These are phyloP conservation scores for Tricholoma saponaceum DNA, from an alignment of 768 basidiomycete genomes.

Conservation along the genomic window DNA sequence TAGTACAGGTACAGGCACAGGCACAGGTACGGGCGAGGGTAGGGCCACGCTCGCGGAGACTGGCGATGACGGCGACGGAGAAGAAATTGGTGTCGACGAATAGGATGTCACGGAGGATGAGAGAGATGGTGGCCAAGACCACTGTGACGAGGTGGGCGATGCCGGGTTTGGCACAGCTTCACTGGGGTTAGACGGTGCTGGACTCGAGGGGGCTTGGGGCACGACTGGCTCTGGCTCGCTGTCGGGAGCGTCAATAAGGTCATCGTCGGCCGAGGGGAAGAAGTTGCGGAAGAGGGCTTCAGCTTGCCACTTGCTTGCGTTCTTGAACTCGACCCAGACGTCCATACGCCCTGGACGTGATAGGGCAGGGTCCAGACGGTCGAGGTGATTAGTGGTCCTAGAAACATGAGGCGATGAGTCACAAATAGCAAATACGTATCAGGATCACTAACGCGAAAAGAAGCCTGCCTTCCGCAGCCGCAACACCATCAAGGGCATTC, in stretches of 20 bases:
- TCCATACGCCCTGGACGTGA: constrained; percentile 93
- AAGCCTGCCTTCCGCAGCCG: constrained; percentile 82
- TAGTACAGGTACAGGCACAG: no score
- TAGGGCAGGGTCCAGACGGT: constrained; percentile 84
- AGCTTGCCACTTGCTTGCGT: constrained; percentile 81
- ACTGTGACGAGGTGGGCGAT: constrained; percentile 27
- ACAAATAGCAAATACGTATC: constrained; percentile 13
- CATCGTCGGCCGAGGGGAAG: constrained; percentile 73
- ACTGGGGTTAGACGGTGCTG: neutral
- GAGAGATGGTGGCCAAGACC: constrained; percentile 6
- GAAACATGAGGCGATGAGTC: constrained; percentile 1
- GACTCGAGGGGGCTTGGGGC: constrained; percentile 5
- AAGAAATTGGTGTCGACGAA: constrained; percentile 40
- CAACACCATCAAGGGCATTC: constrained; percentile 84
- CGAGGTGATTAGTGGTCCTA: constrained; percentile 89
- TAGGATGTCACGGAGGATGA: constrained; percentile 25
- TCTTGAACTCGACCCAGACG: constrained; percentile 89
- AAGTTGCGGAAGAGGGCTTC: constrained; percentile 87
- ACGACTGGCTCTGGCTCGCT: constrained; percentile 25
- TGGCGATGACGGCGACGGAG: constrained; percentile 36
- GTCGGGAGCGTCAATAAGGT: constrained; percentile 17
- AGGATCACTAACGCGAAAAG: constrained; percentile 79
- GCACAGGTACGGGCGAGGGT: constrained; percentile 10
- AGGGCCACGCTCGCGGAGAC: constrained; percentile 21
- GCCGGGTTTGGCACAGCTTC: constrained; percentile 14